These are phyloP conservation scores for Penicillium sp. DNA, from an alignment of 2,329 filamentous ascomycete species.

Conservation along the genomic window DNA sequence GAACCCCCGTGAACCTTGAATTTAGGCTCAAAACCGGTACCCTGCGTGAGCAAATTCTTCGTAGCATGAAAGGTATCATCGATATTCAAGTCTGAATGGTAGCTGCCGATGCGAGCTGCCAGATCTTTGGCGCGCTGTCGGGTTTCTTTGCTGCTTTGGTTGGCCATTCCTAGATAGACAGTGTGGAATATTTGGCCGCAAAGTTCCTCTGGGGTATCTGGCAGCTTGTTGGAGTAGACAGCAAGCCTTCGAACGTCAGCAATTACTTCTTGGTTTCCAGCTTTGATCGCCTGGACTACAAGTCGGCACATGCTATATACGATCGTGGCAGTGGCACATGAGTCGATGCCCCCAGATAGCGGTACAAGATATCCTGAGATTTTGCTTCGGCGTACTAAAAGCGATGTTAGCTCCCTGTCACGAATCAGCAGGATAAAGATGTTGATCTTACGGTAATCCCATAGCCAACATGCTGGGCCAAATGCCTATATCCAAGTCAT, in stretches of 20 bases:
- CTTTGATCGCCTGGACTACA: conserved; percentile 32
- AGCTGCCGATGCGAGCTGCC: conserved; percentile 56
- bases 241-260: conserved; percentile 49
- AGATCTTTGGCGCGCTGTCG: conserved; percentile 60
- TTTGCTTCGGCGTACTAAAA: conserved; percentile 28
- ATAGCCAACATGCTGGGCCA: conserved; percentile 61
- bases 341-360: conserved; percentile 39
- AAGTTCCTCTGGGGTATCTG: conserved; percentile 55
- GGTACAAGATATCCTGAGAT: conserved; percentile 38
- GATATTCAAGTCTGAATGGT: conserved; percentile 69
- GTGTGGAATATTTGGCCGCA: conserved; percentile 56
- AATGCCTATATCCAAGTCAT: conserved; percentile 31
- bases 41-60: conserved; percentile 53
- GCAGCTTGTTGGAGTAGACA: conserved; percentile 47
- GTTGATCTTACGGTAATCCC: conserved; percentile 30
- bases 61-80: conserved; percentile 60
- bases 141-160: conserved; percentile 59
- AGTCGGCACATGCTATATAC: conserved; percentile 39
- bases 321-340: conserved; percentile 36
- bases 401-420: no score
- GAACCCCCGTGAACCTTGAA: conserved; percentile 62
- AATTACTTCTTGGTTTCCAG: conserved; percentile 48
- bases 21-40: conserved; percentile 55
- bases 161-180: conserved; percentile 64
- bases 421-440: no score